Evolutionary conservation across 148 eudicot genomes (phyloP), one percentile per base, ranked within the genome.

Genomic region (Amaranthus cruentus): DNA sequence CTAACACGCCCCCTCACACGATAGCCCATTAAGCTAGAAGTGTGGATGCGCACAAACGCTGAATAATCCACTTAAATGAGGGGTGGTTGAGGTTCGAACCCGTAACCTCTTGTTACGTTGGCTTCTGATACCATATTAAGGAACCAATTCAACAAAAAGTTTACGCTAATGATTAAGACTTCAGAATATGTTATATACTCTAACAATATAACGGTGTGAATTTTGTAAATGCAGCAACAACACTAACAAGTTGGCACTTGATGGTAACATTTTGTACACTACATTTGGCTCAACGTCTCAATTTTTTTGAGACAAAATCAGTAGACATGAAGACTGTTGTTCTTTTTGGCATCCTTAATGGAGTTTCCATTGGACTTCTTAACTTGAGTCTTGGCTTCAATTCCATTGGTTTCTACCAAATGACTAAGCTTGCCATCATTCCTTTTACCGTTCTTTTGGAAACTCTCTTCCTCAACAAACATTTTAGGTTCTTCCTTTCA

Each of bases 311-410:
- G 82, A 83, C 77, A 15, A 93, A 93, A 73, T 72, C 90, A 5
- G 77, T 93, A 7, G 98, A 93, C 65, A 84, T 88, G 88, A 91
- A 91, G 85, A 91, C 95, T 0, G 89, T 90, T 2, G 78, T 91
- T 43, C 72, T 89, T 14, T 93, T 93, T 56, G 98, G 98, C 47
- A 80, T 93, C 8, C 80, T 91, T 1, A 93, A 93, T 79, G 98
- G 98, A 9, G 77, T 89, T 21, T 93, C 98, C 56, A 93, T 93
- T 50, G 98, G 98, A 14, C 82, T 93, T 74, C 92, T 93, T 71
- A 93, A 93, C 79, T 82, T 93, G 65, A 93, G 98, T 83, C 81
- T 93, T 13, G 98, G 98, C n/a, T 93, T 93, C 74, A 93, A 93
- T 80, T 93, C 98, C 51, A 89, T 93, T 67, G 98, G 98, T 43